These are phyloP conservation scores for Lindgomyces ingoldianus DNA, from an alignment of 495 filamentous ascomycete species.

Conservation along the genomic window DNA sequence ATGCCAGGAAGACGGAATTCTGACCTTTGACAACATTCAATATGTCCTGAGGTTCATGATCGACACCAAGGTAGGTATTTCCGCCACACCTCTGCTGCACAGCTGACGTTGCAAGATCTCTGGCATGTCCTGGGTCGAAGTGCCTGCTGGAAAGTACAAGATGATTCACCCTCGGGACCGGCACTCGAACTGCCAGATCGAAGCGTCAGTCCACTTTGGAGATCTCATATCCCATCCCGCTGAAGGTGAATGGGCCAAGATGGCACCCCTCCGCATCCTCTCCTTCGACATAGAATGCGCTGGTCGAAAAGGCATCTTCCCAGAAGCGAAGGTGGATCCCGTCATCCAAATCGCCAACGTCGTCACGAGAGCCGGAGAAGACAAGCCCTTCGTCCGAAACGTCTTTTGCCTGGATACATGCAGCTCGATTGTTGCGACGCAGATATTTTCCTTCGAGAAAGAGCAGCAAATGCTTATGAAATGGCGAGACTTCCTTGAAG, in stretches of 20 bases:
- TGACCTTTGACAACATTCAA: slow-evolving; percentile 93
- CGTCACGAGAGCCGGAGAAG: slow-evolving; percentile 93
- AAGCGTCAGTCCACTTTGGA: slow-evolving; percentile 76
- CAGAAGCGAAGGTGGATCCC: slow-evolving; percentile 84
- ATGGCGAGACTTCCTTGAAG: slow-evolving; percentile 87
- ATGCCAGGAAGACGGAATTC: slow-evolving; percentile 62
- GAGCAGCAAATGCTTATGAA: slow-evolving; percentile 84
- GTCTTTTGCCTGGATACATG: slow-evolving; percentile 93
- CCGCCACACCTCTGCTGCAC: slow-evolving; percentile 27
- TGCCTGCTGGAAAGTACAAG: slow-evolving; percentile 69
- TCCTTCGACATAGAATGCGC: slow-evolving; percentile 99
- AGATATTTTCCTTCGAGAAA: slow-evolving; percentile 76
- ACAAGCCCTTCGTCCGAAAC: slow-evolving; percentile 93
- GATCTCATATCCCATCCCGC: slow-evolving; percentile 84
- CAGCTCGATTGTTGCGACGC: slow-evolving; percentile 89
- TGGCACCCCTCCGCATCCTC: slow-evolving; percentile 89
- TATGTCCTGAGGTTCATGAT: slow-evolving; percentile 98
- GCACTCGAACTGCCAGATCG: slow-evolving; percentile 93
- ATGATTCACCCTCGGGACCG: slow-evolving; percentile 60
- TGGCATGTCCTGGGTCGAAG: slow-evolving; percentile 98
- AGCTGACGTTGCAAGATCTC: slow-evolving; percentile 55
- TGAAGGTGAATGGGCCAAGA: slow-evolving; percentile 97
- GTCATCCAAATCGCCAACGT: slow-evolving; percentile 99
- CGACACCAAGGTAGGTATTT: slow-evolving; percentile 75
- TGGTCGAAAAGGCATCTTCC: slow-evolving; percentile 95